Percentiles rank a stretch among this genome's conserved stretches.
phyloP scores from a whole-genome alignment of 805 yeast species.

The Saccharomycopsis synnaedendra region DNA sequence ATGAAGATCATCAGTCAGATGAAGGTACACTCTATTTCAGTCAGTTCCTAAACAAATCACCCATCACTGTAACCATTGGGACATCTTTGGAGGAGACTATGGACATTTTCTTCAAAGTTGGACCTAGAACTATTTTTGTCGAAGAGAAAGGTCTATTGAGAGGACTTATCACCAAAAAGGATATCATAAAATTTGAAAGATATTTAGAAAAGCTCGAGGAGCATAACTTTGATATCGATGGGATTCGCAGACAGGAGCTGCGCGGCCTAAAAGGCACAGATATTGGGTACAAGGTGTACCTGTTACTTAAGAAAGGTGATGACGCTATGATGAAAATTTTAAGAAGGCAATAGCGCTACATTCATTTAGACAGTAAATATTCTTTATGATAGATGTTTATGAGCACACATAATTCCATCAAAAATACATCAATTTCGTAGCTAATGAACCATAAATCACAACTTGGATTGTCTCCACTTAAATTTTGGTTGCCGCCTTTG shows the following conservation, averaged over 20 bases:
- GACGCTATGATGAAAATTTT: not conserved
- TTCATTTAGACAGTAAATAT: too few relatives aligned
- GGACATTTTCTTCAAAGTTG: constrained; percentile 64
- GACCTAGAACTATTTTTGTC: constrained; percentile 58
- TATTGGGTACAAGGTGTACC: not conserved
- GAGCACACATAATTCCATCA: too few relatives aligned
- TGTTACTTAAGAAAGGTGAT: not conserved
- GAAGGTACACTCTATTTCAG: not conserved
- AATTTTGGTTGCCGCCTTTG: not conserved
- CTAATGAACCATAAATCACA: too few relatives aligned
- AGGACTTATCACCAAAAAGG: constrained; percentile 83
- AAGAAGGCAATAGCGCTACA: too few relatives aligned
- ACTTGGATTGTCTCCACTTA: not conserved
- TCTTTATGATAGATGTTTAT: too few relatives aligned
- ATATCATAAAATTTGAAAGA: constrained; percentile 53
- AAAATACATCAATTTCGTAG: too few relatives aligned
- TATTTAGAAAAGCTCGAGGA: constrained; percentile 21
- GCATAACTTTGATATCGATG: constrained; percentile 7
- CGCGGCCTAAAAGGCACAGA: too few relatives aligned
- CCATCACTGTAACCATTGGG: constrained; percentile 32
- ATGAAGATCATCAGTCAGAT: not conserved
- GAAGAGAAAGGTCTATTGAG: constrained; percentile 51
- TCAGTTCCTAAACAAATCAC: constrained; percentile 1
- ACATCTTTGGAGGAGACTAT: constrained; percentile 50
- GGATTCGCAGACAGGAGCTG: not conserved